phyloP scores from a whole-genome alignment of 306 rosid genomes.

The Hippophae gyantsensis region DNA sequence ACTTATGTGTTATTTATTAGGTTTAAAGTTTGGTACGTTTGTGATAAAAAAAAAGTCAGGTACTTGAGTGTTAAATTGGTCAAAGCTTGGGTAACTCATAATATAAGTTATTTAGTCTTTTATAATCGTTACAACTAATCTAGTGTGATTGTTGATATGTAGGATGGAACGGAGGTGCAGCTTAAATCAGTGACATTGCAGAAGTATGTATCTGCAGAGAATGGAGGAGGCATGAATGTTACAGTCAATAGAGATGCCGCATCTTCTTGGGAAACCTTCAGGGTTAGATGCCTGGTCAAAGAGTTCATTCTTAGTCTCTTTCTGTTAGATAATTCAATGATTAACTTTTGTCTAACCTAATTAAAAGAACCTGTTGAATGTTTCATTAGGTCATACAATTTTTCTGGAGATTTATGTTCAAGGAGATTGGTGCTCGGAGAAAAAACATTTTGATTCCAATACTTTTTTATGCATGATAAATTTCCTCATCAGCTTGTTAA shows the following conservation, averaged over 20 bases:
- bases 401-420: neutral
- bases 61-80: too few species aligned
- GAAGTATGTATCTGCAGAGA: conserved; percentile 70
- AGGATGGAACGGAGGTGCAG: conserved; percentile 83
- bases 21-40: too few species aligned
- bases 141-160: conserved; percentile 20
- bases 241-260: conserved; percentile 59
- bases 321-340: neutral
- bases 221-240: conserved; percentile 74
- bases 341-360: neutral
- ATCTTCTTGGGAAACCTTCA: conserved; percentile 89
- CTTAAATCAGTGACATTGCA: conserved; percentile 68
- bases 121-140: neutral
- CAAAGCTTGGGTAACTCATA: too few species aligned
- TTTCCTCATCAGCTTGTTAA: neutral
- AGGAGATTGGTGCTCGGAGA: neutral
- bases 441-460: conserved; percentile 3
- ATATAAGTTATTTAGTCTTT: too few species aligned
- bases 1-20: too few species aligned
- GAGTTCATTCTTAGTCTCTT: conserved; percentile 10
- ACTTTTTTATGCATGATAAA: neutral
- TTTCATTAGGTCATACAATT: neutral
- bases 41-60: too few species aligned
- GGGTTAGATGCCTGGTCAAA: conserved; percentile 33
- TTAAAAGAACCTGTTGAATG: neutral